Evolutionary conservation across 495 filamentous ascomycete genomes (phyloP).

Genomic region (Penicillium soppii): DNA sequence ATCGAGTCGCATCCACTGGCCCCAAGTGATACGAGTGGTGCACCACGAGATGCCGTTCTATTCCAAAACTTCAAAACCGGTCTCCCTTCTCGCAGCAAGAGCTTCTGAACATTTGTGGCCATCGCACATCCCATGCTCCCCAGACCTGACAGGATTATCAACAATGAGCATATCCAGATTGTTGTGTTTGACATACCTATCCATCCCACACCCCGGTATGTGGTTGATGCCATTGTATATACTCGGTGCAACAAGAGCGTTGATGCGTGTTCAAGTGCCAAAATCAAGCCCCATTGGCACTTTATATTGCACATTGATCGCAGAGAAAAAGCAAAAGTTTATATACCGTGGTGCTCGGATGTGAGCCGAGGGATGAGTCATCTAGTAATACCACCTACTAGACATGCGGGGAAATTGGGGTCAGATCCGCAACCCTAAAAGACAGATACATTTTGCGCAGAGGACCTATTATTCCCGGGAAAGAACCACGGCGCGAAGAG

Average conservation of each 20-base stretch:
- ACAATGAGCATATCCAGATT: too few relatives aligned
- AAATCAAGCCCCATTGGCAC: too few relatives aligned
- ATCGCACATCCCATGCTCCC: constrained; percentile 14
- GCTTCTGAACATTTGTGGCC: constrained; percentile 8
- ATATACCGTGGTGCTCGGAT: neutral
- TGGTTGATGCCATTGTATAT: neutral
- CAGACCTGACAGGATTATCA: neutral
- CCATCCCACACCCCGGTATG: neutral
- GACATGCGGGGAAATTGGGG: too few relatives aligned
- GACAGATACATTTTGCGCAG: too few relatives aligned
- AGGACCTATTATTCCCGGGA: too few relatives aligned
- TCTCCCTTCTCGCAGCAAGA: neutral
- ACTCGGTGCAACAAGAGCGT: neutral
- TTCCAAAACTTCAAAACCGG: constrained; percentile 8
- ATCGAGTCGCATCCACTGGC: constrained; percentile 8
- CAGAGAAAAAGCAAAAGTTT: too few relatives aligned
- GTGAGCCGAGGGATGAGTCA: constrained; percentile 2
- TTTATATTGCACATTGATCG: too few relatives aligned
- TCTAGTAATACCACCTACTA: too few relatives aligned
- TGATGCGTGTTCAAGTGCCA: neutral
- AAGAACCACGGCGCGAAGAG: too few relatives aligned
- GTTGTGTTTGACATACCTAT: constrained; percentile 1
- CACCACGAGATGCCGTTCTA: constrained; percentile 5
- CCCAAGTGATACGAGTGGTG: neutral
- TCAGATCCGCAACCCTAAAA: too few relatives aligned